Evolutionary conservation across 1,284 basidiomycete genomes (phyloP).

Genomic region (Macrocybe sp.): DNA sequence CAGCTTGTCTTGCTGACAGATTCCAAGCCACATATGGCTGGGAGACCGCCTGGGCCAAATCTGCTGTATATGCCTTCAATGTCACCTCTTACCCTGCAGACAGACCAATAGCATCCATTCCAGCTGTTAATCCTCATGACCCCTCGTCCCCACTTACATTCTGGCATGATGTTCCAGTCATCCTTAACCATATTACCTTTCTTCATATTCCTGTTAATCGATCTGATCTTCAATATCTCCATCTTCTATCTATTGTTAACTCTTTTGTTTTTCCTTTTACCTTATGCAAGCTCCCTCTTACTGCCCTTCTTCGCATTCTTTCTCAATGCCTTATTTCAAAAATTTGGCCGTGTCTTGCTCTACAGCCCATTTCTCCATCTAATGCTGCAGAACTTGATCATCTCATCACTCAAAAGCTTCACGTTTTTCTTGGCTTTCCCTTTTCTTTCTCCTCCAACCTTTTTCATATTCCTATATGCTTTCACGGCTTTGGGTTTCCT

Average conservation of each 20-base stretch:
- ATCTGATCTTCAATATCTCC: conserved; percentile 9
- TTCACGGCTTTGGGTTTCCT: conserved; percentile 20
- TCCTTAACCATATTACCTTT: conserved; percentile 15
- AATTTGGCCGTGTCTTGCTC: conserved; percentile 18
- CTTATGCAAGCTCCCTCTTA: conserved; percentile 16
- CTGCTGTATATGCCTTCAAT: conserved; percentile 10
- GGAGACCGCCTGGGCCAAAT: conserved; percentile 18
- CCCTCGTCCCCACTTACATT: conserved; percentile 1
- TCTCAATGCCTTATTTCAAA: conserved; percentile 21
- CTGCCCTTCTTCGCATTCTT: conserved; percentile 20
- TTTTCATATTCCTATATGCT: conserved; percentile 13
- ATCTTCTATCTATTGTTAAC: conserved; percentile 17
- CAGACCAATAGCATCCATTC: background rate
- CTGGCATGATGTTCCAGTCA: conserved; percentile 4
- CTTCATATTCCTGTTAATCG: conserved; percentile 18
- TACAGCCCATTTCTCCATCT: conserved; percentile 22
- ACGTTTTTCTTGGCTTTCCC: conserved; percentile 17
- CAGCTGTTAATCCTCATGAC: conserved; percentile 9
- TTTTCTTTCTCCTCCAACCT: conserved; percentile 15
- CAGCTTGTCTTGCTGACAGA: conserved; percentile 14
- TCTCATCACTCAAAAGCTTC: conserved; percentile 13
- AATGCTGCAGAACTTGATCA: conserved; percentile 20
- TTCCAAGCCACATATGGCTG: conserved; percentile 24
- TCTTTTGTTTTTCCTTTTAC: conserved; percentile 21
- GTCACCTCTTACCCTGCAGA: conserved; percentile 2